Base-by-base conservation (phyloP, 768 basidiomycete species). In the Cystoderma amianthinum region DNA sequence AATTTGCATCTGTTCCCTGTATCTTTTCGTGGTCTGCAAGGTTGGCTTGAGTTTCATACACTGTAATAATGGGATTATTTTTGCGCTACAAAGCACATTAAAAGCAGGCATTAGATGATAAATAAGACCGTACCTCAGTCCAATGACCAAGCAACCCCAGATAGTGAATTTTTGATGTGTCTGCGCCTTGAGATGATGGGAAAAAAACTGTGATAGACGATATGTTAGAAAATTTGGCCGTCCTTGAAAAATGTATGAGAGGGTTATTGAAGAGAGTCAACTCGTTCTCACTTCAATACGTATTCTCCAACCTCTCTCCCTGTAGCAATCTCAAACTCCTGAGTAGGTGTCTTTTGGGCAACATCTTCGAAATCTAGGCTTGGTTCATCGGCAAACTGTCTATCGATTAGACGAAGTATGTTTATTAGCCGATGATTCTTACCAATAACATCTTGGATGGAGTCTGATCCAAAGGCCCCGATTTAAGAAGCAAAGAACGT, bases 41-140 rank as follows among this genome's bases (percentile, higher is more conserved):
- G 48, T 91, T 92, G 6, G 93, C 86, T 48, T 86, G 84, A 0
- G 85, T 64, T 60, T 96, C 93, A 51, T 95, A 96, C 10, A 95
- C 80, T 0, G 90, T 83, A 42, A 94, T 75, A 28, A 89, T 72
- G 1, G 92, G 88, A 45, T 82, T 76, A 38, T 67, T 67, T 53
- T 86, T 91, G 32, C 84, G 74, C 89, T 94, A 41, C 30, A 40
- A 32, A 15, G 15, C 32, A 39, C 16, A n/a, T 41, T 38, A 33
- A 48, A 19, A 34, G 18, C 28, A 9, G 9, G 10, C 28, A 44
- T 18, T 22, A 13, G 24, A 30, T 13, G 18, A 38, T 18, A 23
- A 32, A 10, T n/a, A 36, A 16, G 22, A 11, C 23, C 61, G n/a
- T 56, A 85, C 87, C 69, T 88, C 78, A 36, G 72, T 76, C 82